These are phyloP conservation scores for Rosa persica DNA, from an alignment of 306 rosid species.

Conservation along the genomic window DNA sequence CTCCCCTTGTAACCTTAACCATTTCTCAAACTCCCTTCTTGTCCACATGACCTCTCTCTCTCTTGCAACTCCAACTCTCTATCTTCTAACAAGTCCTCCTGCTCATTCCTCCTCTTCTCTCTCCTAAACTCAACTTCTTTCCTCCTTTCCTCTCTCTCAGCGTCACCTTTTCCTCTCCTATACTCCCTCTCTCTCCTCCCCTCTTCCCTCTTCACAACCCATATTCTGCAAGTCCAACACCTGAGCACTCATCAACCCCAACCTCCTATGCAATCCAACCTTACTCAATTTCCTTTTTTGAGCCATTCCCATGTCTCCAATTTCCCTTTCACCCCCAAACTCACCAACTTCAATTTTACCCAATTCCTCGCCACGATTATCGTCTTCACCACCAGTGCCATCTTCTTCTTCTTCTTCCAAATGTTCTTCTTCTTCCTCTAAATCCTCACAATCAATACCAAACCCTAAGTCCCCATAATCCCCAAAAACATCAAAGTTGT, in stretches of 20 bases:
- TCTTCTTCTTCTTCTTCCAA: slow-evolving; percentile 29
- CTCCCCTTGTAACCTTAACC: slow-evolving; percentile 56
- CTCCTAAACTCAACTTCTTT: slow-evolving; percentile 46
- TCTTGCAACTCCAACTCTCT: slow-evolving; percentile 61
- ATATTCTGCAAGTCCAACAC: slow-evolving; percentile 59
- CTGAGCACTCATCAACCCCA: slow-evolving; percentile 43
- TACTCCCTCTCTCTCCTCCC: slow-evolving; percentile 67
- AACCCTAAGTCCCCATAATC: no score
- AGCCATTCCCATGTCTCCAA: slow-evolving; percentile 24
- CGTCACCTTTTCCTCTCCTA: slow-evolving; percentile 49
- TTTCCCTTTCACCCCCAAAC: slow-evolving; percentile 23
- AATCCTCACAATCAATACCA: slow-evolving; percentile 46
- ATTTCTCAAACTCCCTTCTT: slow-evolving; percentile 52
- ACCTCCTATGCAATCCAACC: slow-evolving; percentile 36
- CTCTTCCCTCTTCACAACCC: slow-evolving; percentile 70
- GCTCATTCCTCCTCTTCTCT: slow-evolving; percentile 41
- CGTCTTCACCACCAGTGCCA: no score
- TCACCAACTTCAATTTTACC: slow-evolving; percentile 21
- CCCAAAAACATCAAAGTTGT: background rate
- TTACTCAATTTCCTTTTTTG: slow-evolving; percentile 36
- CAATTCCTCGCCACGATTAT: no score
- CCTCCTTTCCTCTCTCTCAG: slow-evolving; percentile 44
- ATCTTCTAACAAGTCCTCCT: slow-evolving; percentile 49
- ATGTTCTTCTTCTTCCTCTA: slow-evolving; percentile 34
- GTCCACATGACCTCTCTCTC: slow-evolving; percentile 51